Conservation (phyloP, 2,329 filamentous ascomycete species). For the Ilyonectria robusta region DNA sequence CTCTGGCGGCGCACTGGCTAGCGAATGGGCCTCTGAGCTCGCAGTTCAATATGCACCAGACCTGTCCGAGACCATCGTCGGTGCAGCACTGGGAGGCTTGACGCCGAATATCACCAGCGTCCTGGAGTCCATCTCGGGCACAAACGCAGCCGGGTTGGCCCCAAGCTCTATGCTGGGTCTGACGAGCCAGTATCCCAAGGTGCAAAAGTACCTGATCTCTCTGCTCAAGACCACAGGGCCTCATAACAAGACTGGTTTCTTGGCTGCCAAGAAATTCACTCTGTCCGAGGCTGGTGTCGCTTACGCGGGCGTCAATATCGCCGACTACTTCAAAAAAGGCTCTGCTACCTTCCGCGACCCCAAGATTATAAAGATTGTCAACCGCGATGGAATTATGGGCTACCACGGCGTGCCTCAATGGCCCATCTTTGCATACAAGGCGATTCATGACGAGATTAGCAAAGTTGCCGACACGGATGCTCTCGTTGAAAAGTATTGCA, state of each 20-base stretch:
- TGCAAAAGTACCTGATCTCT: conserved; percentile 33
- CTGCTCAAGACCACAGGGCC: conserved; percentile 36
- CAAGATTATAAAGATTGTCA: conserved; percentile 21
- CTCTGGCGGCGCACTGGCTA: conserved; percentile 67
- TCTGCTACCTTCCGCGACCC: conserved; percentile 20
- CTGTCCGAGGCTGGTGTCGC: conserved; percentile 26
- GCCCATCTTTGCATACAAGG: conserved; percentile 43
- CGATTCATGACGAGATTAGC: conserved; percentile 40
- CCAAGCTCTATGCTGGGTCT: conserved; percentile 41
- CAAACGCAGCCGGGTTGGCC: conserved; percentile 35
- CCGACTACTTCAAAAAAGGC: conserved; percentile 37
- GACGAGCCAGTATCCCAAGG: conserved; percentile 40
- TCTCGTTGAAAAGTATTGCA: conserved; percentile 38
- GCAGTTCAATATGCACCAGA: conserved; percentile 68
- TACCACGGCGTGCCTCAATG: conserved; percentile 43
- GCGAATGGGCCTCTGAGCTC: conserved; percentile 66
- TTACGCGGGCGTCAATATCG: conserved; percentile 32
- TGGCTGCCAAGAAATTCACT: conserved; percentile 34
- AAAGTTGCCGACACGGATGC: conserved; percentile 35
- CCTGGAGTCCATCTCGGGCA: conserved; percentile 52
- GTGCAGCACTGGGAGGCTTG: conserved; percentile 64
- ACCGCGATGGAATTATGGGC: conserved; percentile 44
- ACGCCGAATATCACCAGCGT: conserved; percentile 57
- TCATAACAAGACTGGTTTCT: conserved; percentile 41
- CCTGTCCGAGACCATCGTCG: conserved; percentile 57